A percentile compares a stretch with the other conserved stretches of the same genome.
These are phyloP conservation scores for Chlamydomonas asymmetrica DNA, from an alignment of 139 green algal species.

Conservation along the genomic window DNA sequence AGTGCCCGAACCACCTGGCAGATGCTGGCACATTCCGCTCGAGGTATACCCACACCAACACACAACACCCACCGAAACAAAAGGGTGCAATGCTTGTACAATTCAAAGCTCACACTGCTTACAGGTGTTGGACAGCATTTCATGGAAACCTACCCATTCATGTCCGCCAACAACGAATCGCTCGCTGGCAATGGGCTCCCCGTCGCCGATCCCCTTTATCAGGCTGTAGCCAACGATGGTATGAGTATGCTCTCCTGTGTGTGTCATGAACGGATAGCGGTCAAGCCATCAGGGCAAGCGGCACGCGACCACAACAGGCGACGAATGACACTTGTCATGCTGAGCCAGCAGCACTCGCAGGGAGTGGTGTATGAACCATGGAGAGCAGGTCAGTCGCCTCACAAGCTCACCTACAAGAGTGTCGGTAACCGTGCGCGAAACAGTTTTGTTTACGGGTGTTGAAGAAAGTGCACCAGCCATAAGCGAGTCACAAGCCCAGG, in stretches of 20 bases:
- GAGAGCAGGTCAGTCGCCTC: too few species aligned
- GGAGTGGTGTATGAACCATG: background rate
- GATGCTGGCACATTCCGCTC: too few species aligned
- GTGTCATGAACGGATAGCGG: background rate
- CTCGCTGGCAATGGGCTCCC: conserved; percentile 92
- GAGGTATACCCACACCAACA: too few species aligned
- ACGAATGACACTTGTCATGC: too few species aligned
- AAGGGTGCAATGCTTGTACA: too few species aligned
- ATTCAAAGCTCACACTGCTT: too few species aligned
- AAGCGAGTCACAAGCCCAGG: too few species aligned
- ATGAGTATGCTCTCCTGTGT: conserved; percentile 87
- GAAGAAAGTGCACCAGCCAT: too few species aligned
- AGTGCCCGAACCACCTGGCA: too few species aligned
- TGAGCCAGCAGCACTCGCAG: background rate
- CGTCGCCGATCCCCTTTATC: conserved; percentile 93
- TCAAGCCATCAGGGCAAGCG: background rate
- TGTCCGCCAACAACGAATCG: conserved; percentile 91
- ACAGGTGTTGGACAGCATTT: too few species aligned
- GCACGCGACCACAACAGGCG: background rate
- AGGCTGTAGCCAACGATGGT: conserved; percentile 93
- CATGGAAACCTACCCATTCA: conserved; percentile 89
- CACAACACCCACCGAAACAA: too few species aligned
- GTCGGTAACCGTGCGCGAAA: conserved; percentile 87
- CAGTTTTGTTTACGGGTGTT: too few species aligned
- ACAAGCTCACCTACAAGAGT: conserved; percentile 77